Conservation (phyloP, 768 basidiomycete species). For the Clitopilus hobsonii region DNA sequence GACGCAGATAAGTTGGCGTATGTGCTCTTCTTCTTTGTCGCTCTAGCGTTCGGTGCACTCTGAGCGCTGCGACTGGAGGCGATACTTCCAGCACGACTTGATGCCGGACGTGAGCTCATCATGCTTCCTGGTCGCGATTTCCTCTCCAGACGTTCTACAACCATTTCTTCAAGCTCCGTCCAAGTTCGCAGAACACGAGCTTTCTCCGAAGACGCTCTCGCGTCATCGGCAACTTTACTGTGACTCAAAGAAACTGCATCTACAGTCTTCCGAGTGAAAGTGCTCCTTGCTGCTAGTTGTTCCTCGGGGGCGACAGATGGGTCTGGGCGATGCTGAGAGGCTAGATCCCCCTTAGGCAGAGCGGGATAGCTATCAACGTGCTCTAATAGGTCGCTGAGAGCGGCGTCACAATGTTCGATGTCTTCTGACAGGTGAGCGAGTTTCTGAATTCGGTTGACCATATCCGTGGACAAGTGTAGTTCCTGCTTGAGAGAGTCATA, state of each 20-base stretch:
- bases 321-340: conserved; percentile 43
- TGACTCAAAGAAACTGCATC: conserved; percentile 40
- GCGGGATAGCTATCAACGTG: conserved; percentile 83
- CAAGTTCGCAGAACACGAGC: conserved; percentile 74
- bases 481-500: conserved; percentile 48
- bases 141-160: conserved; percentile 57
- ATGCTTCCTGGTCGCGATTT: conserved; percentile 65
- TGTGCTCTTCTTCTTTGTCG: conserved; percentile 25
- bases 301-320: conserved; percentile 52
- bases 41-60: background rate
- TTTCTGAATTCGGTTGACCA: conserved; percentile 46
- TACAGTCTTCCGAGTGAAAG: conserved; percentile 56
- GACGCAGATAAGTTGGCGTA: conserved; percentile 33
- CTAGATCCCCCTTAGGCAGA: conserved; percentile 43
- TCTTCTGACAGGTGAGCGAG: conserved; percentile 51
- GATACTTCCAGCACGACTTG: conserved; percentile 50
- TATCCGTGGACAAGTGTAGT: conserved; percentile 41
- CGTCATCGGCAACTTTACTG: conserved; percentile 47
- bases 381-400: conserved; percentile 79
- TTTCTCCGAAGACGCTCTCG: conserved; percentile 54
- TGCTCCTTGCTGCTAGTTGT: conserved; percentile 57
- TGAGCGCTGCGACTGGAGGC: conserved; percentile 31
- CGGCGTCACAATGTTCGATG: conserved; percentile 60
- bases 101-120: conserved; percentile 54
- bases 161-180: conserved; percentile 80